phyloP scores from a whole-genome alignment of 768 basidiomycete genomes.

The Boletus tylopilopsis region DNA sequence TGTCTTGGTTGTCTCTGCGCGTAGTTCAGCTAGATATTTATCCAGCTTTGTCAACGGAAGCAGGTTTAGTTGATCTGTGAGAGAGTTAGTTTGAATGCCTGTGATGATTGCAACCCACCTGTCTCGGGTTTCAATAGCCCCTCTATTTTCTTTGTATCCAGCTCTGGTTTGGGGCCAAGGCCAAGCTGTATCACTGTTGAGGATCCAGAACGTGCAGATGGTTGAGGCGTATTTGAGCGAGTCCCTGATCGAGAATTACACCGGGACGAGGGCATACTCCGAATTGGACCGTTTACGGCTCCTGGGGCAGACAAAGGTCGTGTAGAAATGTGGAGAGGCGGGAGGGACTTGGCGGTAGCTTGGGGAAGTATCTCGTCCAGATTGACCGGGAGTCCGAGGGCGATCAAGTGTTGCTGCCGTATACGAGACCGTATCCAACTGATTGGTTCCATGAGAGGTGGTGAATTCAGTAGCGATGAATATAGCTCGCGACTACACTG shows the following conservation, averaged over 20 bases:
- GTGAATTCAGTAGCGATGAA: constrained; percentile 63
- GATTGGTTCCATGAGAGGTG: constrained; percentile 76
- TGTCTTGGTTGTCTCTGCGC: constrained; percentile 67
- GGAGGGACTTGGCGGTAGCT: constrained; percentile 60
- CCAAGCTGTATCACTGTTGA: constrained; percentile 38
- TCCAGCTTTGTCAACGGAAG: constrained; percentile 68
- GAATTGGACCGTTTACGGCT: constrained; percentile 38
- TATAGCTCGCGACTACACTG: constrained; percentile 73
- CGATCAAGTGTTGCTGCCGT: constrained; percentile 84
- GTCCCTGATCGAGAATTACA: constrained; percentile 53
- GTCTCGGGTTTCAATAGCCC: constrained; percentile 61
- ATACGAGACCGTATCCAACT: constrained; percentile 94
- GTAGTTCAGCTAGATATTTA: constrained; percentile 62
- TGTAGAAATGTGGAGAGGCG: constrained; percentile 78
- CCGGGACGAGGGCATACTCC: constrained; percentile 30
- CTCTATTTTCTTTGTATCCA: constrained; percentile 64
- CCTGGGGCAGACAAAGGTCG: constrained; percentile 77
- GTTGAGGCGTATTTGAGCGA: constrained; percentile 41
- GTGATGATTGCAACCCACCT: constrained; percentile 42
- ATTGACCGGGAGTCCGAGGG: constrained; percentile 92
- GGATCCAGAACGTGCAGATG: constrained; percentile 32
- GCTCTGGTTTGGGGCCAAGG: constrained; percentile 74
- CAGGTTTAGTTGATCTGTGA: constrained; percentile 65
- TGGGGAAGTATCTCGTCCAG: constrained; percentile 86
- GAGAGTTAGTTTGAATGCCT: constrained; percentile 2